Conservation (phyloP, 352 stramenopile genomes). For the Phytophthora kernoviae region DNA sequence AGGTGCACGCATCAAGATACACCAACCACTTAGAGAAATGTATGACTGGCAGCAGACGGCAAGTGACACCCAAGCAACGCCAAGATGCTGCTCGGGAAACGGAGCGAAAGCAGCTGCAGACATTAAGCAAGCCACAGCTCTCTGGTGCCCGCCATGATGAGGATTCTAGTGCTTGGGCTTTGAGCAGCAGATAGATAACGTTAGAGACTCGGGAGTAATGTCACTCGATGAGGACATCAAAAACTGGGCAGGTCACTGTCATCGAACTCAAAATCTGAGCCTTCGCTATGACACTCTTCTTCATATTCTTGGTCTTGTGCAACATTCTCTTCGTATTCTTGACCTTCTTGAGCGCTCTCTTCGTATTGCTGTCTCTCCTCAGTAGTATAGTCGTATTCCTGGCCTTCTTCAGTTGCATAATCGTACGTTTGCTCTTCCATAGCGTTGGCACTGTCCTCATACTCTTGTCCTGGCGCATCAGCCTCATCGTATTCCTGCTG, state of each 20-base stretch:
- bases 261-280: conserved; percentile 60
- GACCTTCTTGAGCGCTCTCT: conserved; percentile 14
- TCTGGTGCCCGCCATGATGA: conserved; percentile 9
- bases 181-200: conserved; percentile 11
- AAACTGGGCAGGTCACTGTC: conserved; percentile 68
- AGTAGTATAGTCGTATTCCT: conserved; percentile 7
- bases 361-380: conserved; percentile 6
- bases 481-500: conserved; percentile 17
- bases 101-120: conserved; percentile 45
- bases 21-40: conserved; percentile 80
- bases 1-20: conserved; percentile 75
- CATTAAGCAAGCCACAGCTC: conserved; percentile 37
- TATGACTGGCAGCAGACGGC: conserved; percentile 56
- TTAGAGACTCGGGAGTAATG: conserved; percentile 4
- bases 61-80: conserved; percentile 42
- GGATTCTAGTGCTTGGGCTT: neutral
- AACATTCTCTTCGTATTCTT: conserved; percentile 23
- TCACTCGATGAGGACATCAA: conserved; percentile 16
- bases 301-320: conserved; percentile 14
- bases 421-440: conserved; percentile 22
- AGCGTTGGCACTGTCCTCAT: conserved; percentile 9
- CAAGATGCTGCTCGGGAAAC: conserved; percentile 42
- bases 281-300: conserved; percentile 34
- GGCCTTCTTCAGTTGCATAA: conserved; percentile 5
- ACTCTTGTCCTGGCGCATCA: conserved; percentile 13